Base-by-base conservation (phyloP, 257 asterid genomes). In the Voacanga thouarsii region DNA sequence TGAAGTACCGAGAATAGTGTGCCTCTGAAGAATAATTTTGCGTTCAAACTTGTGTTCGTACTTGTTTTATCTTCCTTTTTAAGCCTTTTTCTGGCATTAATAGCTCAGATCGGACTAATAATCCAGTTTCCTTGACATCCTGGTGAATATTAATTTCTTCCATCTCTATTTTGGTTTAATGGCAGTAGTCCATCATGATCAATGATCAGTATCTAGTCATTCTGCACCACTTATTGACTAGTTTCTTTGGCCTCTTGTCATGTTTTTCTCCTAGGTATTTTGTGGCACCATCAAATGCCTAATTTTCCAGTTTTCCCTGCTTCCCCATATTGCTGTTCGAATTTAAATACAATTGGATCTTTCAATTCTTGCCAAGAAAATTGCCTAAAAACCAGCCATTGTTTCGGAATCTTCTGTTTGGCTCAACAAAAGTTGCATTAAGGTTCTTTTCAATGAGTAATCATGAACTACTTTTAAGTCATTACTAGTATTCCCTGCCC, bases 401-500 rank as follows among this genome's bases (percentile, higher is more conserved):
- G 18, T 30, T 16, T 24, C 44, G 6, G 4, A 15, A 30, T 64
- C n/a, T 65, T 65, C 37, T 60, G n/a, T 63, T 30, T 28, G 12
- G 2, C 71, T 33, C 45, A 2, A 28, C 47, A 33, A 65, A 30
- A 30, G 23, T 24, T 65, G 45, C 45, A 65, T 30, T 12, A 2
- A 0, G 2, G 2, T 63, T 65, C 71, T 65, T 12, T 65, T 30
- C 9, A 4, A 65, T 12, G 71, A 65, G 39, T 65, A 14, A 65
- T 7, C 21, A 33, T 33, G 37, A 65, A 65, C 39, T 65, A 33
- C 39, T 65, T 65, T 30, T 30, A 33, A 50, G n/a, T 65, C 24
- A 19, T 55, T 33, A 65, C 71, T 65, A 65, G 71, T n/a, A 65
- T 65, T 65, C 24, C 5, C 24, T 65, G 71, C n/a, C n/a, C 71